Evolutionary conservation across 1,284 basidiomycete genomes (phyloP).

Genomic region (Sporisorium scitamineum): DNA sequence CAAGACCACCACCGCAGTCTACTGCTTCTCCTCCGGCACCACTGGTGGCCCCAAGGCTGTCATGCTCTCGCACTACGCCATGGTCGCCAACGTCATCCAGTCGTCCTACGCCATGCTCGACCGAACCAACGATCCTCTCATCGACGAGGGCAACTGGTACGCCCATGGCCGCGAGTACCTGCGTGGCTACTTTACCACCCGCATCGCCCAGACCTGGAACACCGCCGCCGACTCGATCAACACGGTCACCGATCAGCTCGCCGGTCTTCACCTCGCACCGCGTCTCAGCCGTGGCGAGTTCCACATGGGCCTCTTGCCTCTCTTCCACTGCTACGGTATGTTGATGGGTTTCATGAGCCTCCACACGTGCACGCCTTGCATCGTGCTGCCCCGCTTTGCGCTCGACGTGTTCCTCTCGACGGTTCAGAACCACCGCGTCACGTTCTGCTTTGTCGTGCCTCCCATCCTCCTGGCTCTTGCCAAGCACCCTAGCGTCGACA

Average conservation of each 20-base stretch:
- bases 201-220: slow-evolving; percentile 52
- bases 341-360: slow-evolving; percentile 61
- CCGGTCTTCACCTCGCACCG: slow-evolving; percentile 32
- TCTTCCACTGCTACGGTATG: slow-evolving; percentile 68
- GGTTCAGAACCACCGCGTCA: slow-evolving; percentile 56
- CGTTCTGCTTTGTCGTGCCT: slow-evolving; percentile 67
- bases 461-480: slow-evolving; percentile 66
- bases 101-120: slow-evolving; percentile 60
- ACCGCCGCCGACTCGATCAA: slow-evolving; percentile 37
- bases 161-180: slow-evolving; percentile 31
- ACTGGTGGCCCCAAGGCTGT: slow-evolving; percentile 67
- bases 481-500: slow-evolving; percentile 53
- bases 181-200: slow-evolving; percentile 52
- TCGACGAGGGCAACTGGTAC: slow-evolving; percentile 58
- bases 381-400: slow-evolving; percentile 59
- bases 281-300: slow-evolving; percentile 55
- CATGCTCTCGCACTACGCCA: slow-evolving; percentile 60
- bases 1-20: slow-evolving; percentile 53
- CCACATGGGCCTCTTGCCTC: slow-evolving; percentile 64
- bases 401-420: slow-evolving; percentile 60
- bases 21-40: slow-evolving; percentile 66
- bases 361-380: slow-evolving; percentile 63
- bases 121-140: slow-evolving; percentile 59
- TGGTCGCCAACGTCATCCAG: slow-evolving; percentile 66
- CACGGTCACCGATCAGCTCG: slow-evolving; percentile 34